Evolutionary conservation across 177 flowering plant species (phyloP).

Genomic region (Vitis hybrid): DNA sequence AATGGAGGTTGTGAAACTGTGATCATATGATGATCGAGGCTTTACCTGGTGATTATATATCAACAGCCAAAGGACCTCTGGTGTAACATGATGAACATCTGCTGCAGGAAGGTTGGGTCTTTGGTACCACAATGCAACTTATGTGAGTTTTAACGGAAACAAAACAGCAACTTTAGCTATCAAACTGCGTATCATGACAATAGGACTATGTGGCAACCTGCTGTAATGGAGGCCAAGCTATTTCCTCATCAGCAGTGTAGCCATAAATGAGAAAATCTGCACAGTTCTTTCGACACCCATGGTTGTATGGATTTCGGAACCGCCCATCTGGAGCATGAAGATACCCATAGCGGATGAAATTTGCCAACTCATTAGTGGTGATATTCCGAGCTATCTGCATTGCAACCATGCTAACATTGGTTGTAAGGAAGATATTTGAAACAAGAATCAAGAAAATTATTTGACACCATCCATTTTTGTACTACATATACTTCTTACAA

Average conservation of each 20-base stretch:
- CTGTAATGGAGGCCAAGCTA: constrained; percentile 73
- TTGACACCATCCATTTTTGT: not conserved
- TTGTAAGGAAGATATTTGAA: not conserved
- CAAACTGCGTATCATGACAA: too few relatives aligned
- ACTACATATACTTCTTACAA: not conserved
- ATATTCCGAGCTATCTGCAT: constrained; percentile 87
- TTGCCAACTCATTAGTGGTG: constrained; percentile 87
- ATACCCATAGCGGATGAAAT: constrained; percentile 74
- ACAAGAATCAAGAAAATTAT: not conserved
- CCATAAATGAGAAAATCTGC: constrained; percentile 77
- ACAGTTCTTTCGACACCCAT: constrained; percentile 86
- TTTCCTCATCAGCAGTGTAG: constrained; percentile 65
- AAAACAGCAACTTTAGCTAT: too few relatives aligned
- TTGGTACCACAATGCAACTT: too few relatives aligned
- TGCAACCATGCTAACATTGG: not conserved
- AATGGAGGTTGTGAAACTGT: too few relatives aligned
- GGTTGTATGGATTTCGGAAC: constrained; percentile 88
- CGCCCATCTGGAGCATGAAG: constrained; percentile 84
- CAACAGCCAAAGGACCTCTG: too few relatives aligned
- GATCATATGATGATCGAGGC: too few relatives aligned
- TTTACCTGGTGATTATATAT: too few relatives aligned
- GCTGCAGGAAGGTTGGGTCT: too few relatives aligned
- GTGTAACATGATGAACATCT: too few relatives aligned
- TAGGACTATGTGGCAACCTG: constrained; percentile 27
- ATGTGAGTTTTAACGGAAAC: too few relatives aligned